phyloP scores from a whole-genome alignment of 345 rosid species.

The Syzygium aqueum region DNA sequence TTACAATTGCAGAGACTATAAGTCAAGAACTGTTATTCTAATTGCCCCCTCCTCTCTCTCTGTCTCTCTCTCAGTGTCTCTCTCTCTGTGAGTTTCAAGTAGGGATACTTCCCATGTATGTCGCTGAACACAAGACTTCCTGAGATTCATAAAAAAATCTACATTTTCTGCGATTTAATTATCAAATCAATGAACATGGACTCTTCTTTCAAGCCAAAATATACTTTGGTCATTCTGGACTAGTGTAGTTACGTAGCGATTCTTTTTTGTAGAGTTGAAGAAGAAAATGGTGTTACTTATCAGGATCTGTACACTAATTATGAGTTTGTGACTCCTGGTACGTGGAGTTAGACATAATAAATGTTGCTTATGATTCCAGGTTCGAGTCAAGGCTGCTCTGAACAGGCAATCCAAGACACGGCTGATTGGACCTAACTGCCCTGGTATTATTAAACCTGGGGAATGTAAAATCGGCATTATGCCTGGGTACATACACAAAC shows the following conservation, averaged over 20 bases:
- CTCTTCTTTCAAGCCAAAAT: background rate
- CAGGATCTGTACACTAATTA: background rate
- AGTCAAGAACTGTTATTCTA: background rate
- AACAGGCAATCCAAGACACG: slow-evolving; percentile 85
- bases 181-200: background rate
- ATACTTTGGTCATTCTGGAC: background rate
- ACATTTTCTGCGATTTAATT: background rate
- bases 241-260: background rate
- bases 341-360: background rate
- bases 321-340: background rate
- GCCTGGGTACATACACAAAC: slow-evolving; percentile 99
- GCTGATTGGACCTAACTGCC: slow-evolving; percentile 95
- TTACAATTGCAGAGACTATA: background rate
- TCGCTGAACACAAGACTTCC: background rate
- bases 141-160: background rate
- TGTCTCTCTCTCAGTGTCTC: too few species aligned
- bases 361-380: slow-evolving; percentile 27
- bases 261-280: background rate
- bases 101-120: background rate
- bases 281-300: background rate
- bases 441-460: slow-evolving; percentile 91
- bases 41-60: background rate
- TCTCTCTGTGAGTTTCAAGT: background rate
- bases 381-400: slow-evolving; percentile 84
- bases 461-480: slow-evolving; percentile 92